Base-by-base conservation (phyloP, 2,329 filamentous ascomycete genomes). In the Neocatenulostroma microsporum region DNA sequence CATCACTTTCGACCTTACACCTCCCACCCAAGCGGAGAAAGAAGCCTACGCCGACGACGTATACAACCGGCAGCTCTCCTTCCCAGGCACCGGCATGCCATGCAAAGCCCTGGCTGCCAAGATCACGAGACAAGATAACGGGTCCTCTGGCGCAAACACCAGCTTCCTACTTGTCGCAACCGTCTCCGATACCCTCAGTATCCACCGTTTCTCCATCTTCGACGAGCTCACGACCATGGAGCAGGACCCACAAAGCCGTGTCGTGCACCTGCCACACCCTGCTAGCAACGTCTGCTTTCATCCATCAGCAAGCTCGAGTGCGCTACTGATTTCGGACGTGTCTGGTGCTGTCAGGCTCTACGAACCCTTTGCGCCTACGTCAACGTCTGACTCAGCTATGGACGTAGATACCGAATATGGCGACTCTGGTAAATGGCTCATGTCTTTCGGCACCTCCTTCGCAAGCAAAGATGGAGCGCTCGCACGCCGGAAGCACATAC, bases 321-420 rank as follows among this genome's bases (percentile, higher is more conserved):
- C 70, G 29, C 54, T 80, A 9, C 62, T 80, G 8, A 60, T 80
- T 5, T 63, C 68, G 2, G 73, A 78, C 39, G 54, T 64, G 2
- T 64, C 62, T n/a, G 74, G 76, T 5, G 66, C 62, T 27, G 70
- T 75, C 18, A 73, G 75, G 36, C 62, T 80, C 11, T 76, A 74
- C 48, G 71, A 76, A 36, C 70, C 69, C 18, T 67, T 75, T 21
- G 61, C n/a, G n/a, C n/a, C n/a, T n/a, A n/a, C 18, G 29, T 34
- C 18, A 12, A 14, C 21, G 21, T n/a, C n/a, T 35, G 15, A 26
- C 15, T 18, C 13, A n/a, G 13, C n/a, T 15, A 19, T 17, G 6
- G 13, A 10, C 4, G 21, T 5, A 8, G 24, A 34, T 6, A 27
- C 27, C 18, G 19, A n/a, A n/a, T n/a, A n/a, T n/a, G n/a, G n/a